Conservation (phyloP, 2,329 filamentous ascomycete species). For the Aspergillus ustus region DNA sequence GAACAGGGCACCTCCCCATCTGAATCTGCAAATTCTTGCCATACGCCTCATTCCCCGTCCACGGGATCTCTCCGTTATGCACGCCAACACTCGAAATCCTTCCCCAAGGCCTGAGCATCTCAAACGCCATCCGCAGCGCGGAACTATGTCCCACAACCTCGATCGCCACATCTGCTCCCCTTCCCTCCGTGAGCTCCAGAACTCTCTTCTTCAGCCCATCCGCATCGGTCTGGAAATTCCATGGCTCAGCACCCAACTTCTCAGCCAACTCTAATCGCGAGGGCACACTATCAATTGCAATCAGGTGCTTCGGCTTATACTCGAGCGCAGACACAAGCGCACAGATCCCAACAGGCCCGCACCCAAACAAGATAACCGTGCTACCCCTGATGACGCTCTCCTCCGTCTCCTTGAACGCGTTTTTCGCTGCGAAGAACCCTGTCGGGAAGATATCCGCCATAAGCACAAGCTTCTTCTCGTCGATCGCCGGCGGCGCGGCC, state of each 20-base stretch:
- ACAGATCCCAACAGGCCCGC: slow-evolving; percentile 24
- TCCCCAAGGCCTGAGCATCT: slow-evolving; percentile 73
- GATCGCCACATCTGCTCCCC: slow-evolving; percentile 82
- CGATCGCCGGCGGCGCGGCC: slow-evolving; percentile 69
- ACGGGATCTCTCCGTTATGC: slow-evolving; percentile 72
- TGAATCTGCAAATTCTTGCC: slow-evolving; percentile 72
- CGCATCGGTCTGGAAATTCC: slow-evolving; percentile 72
- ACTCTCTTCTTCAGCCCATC: slow-evolving; percentile 62
- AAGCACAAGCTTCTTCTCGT: slow-evolving; percentile 74
- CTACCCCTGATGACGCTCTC: slow-evolving; percentile 12
- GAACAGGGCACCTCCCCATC: slow-evolving; percentile 75
- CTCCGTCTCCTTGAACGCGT: slow-evolving; percentile 19
- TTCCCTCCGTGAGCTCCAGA: slow-evolving; percentile 72
- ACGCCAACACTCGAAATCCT: slow-evolving; percentile 74
- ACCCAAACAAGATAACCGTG: slow-evolving; percentile 25
- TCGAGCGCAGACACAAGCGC: slow-evolving; percentile 66
- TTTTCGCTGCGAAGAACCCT: slow-evolving; percentile 25
- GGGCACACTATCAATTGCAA: slow-evolving; percentile 78
- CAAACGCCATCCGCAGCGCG: slow-evolving; percentile 70
- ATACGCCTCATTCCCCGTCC: slow-evolving; percentile 65
- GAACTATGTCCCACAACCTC: slow-evolving; percentile 73
- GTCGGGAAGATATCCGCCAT: slow-evolving; percentile 83
- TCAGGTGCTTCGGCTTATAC: slow-evolving; percentile 71
- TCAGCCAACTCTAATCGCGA: slow-evolving; percentile 72
- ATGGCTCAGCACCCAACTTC: slow-evolving; percentile 75